Base-by-base conservation (phyloP, 1,284 basidiomycete species). In the Rhizoctonia solani region DNA sequence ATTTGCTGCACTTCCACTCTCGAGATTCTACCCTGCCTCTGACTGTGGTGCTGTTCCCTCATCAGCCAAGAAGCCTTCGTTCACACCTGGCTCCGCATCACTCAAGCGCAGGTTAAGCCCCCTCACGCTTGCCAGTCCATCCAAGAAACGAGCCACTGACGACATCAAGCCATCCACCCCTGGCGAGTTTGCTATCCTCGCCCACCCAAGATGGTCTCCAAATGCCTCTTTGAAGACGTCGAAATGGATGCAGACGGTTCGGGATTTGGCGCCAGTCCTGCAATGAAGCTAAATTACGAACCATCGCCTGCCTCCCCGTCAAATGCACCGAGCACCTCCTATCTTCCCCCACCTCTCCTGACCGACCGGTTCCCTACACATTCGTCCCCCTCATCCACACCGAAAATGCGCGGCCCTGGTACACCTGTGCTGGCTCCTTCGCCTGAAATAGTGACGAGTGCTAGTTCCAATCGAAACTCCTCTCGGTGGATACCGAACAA, bases 241-340 rank as follows among this genome's bases (percentile, higher is more conserved):
- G 59, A 63, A 29, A 63, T 63, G 59, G 59, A 63, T 49, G 59
- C 59, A 21, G 59, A 53, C 49, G 59, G 53, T 25, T 52, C 59
- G 50, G 59, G 59, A 21, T 63, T 63, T 42, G 59, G 34, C n/a
- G 47, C 47, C 9, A 63, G 47, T 19, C 47, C 59, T 25, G 46
- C 47, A n/a, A 63, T 63, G 59, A 63, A 52, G 47, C 46, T 63
- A n/a, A 39, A 50, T 41, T 63, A 63, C 49, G 59, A 42, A 9
- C n/a, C 47, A 27, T 16, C 34, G 3, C 47, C n/a, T n/a, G n/a
- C 59, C 3, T 52, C 59, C 29, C 25, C 30, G 19, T 53, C 59
- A 1, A 19, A 8, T 41, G 21, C 49, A 29, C 25, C 44, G 11
- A 32, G 32, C 32, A n/a, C 14, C 34, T 34, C 34, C 32, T 23